These are phyloP conservation scores for Hyparrhenia diplandra DNA, from an alignment of 176 grass and related monocot species.

Conservation along the genomic window DNA sequence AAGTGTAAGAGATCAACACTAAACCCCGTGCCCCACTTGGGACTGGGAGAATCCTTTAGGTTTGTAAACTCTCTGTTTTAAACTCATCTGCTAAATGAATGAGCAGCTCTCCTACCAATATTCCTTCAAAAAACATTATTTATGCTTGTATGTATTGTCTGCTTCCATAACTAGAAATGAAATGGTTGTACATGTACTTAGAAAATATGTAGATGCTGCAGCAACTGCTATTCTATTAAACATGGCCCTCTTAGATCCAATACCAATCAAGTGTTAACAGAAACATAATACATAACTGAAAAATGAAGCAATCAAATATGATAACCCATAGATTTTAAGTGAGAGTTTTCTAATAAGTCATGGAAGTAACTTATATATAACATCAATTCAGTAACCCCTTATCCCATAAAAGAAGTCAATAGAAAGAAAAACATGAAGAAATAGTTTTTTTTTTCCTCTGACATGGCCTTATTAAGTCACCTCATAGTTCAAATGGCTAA, in stretches of 20 bases:
- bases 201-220: background rate
- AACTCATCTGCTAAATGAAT: background rate
- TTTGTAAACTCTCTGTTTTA: background rate
- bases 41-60: background rate
- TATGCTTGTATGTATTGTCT: background rate
- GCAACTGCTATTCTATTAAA: background rate
- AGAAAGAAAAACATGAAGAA: background rate
- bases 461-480: background rate
- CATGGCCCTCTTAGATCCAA: background rate
- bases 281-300: background rate
- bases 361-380: background rate
- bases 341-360: background rate
- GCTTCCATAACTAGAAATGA: background rate
- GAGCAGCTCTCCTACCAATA: background rate
- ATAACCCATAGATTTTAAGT: background rate
- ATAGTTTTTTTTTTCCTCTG: background rate
- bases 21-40: background rate
- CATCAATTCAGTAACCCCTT: background rate
- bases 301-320: conserved; percentile 13
- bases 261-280: background rate
- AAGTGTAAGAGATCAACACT: background rate
- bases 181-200: background rate
- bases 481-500: background rate
- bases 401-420: background rate
- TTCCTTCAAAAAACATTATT: background rate